Evolutionary conservation across 768 basidiomycete genomes (phyloP).

Genomic region (Boletus tomentosulus): DNA sequence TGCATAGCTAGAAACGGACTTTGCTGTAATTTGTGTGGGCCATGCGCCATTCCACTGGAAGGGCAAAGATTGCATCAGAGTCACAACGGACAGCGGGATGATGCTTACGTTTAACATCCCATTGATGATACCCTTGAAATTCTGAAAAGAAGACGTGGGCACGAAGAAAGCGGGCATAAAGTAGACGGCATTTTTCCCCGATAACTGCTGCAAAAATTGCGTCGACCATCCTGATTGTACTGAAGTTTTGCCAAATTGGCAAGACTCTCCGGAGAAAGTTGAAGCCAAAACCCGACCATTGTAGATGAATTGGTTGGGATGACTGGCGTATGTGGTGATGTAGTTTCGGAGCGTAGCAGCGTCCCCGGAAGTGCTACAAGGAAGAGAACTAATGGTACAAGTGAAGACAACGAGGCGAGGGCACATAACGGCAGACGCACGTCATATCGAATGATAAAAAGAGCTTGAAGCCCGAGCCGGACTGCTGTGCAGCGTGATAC

Average conservation of each 20-base stretch:
- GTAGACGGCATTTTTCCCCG: constrained; percentile 43
- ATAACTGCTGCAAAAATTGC: constrained; percentile 47
- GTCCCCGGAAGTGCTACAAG: constrained; percentile 47
- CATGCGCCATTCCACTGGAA: constrained; percentile 77
- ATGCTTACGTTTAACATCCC: constrained; percentile 60
- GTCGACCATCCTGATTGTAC: constrained; percentile 52
- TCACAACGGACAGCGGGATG: constrained; percentile 4
- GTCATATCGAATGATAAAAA: constrained; percentile 81
- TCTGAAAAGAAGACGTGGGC: constrained; percentile 44
- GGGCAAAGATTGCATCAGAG: constrained; percentile 6
- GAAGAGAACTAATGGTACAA: constrained; percentile 41
- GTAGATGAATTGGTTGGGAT: constrained; percentile 57
- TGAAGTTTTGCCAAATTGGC: constrained; percentile 57
- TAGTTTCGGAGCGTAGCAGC: constrained; percentile 49
- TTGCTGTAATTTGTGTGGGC: constrained; percentile 56
- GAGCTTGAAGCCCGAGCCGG: constrained; percentile 58
- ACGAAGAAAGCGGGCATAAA: constrained; percentile 74
- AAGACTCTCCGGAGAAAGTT: constrained; percentile 68
- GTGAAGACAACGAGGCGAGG: background rate
- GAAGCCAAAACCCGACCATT: constrained; percentile 53
- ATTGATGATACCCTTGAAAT: constrained; percentile 47
- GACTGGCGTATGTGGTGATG: constrained; percentile 48
- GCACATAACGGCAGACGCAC: constrained; percentile 34
- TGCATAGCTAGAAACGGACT: constrained; percentile 5
- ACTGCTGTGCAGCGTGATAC: constrained; percentile 52